A percentile compares a stretch with the other conserved stretches of the same genome.
phyloP scores from a whole-genome alignment of 2,329 filamentous ascomycete genomes.

The Mycosphaerella arachidis region DNA sequence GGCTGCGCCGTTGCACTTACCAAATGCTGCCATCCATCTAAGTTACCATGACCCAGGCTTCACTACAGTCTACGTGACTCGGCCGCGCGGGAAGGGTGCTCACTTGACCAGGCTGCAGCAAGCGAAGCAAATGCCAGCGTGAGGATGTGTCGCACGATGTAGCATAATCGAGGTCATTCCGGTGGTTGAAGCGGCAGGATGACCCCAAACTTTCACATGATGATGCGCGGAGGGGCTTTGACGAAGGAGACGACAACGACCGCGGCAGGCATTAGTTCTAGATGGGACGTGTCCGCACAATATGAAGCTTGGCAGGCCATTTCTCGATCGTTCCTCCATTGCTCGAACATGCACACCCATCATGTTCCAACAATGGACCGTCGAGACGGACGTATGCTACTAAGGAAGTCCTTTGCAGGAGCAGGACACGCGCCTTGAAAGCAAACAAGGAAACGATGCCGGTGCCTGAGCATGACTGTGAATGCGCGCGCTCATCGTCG shows the following conservation, averaged over 20 bases:
- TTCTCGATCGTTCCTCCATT: neutral
- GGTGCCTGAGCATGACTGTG: neutral
- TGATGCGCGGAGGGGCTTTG: neutral
- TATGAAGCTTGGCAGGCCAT: neutral
- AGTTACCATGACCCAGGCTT: neutral
- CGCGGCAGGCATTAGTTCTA: too few species aligned
- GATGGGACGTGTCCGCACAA: neutral
- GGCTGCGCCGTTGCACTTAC: conserved; percentile 8
- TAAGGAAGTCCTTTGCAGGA: too few species aligned
- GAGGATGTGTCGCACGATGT: conserved; percentile 2
- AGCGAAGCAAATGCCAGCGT: neutral
- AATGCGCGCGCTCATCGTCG: neutral
- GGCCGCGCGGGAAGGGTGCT: neutral
- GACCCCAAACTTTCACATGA: neutral
- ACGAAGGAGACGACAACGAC: neutral
- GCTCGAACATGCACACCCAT: neutral
- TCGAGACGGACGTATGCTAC: neutral
- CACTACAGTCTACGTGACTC: neutral
- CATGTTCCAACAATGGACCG: neutral
- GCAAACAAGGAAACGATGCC: neutral
- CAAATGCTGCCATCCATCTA: conserved; percentile 22
- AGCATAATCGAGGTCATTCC: neutral
- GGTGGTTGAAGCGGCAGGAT: neutral
- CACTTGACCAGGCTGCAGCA: neutral
- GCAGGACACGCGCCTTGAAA: too few species aligned